These are phyloP conservation scores for Pichia norvegensis DNA, from an alignment of 1,139 yeast species.

Conservation along the genomic window DNA sequence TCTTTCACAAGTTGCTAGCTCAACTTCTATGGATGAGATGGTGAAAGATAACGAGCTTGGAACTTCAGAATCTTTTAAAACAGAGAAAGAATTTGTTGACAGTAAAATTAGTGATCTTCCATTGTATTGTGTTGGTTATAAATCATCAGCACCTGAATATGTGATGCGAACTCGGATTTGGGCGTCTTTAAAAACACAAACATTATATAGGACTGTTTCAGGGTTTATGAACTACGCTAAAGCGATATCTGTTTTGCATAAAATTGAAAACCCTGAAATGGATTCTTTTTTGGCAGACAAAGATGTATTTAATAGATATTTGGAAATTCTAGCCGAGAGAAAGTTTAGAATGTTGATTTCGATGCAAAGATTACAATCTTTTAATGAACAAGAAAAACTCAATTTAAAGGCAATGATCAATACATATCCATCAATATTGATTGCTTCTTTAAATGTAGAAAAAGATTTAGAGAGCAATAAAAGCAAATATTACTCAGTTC, in stretches of 20 bases:
- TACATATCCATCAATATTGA: conserved; percentile 52
- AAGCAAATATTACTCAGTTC: conserved; percentile 38
- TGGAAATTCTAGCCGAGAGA: conserved; percentile 41
- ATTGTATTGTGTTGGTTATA: conserved; percentile 82
- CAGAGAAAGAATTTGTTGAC: conserved; percentile 27
- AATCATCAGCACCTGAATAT: conserved; percentile 98
- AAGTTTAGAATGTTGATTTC: conserved; percentile 67
- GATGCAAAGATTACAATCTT: conserved; percentile 58
- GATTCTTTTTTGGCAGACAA: conserved; percentile 32
- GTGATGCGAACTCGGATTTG: conserved; percentile 97
- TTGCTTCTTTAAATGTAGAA: conserved; percentile 47
- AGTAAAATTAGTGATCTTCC: conserved; percentile 53
- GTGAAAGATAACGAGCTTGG: background rate
- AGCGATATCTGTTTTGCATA: conserved; percentile 59
- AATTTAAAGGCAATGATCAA: conserved; percentile 49
- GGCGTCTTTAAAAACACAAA: conserved; percentile 98
- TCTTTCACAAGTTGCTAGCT: conserved; percentile 5
- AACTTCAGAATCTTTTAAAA: conserved; percentile 1
- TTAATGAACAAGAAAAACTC: conserved; percentile 43
- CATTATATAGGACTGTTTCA: conserved; percentile 95
- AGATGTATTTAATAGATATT: conserved; percentile 21
- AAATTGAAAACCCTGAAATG: conserved; percentile 53
- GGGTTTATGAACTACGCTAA: conserved; percentile 84
- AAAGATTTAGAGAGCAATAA: conserved; percentile 26
- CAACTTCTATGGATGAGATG: background rate